A percentile compares a stretch with the other conserved stretches of the same genome.
phyloP scores from a whole-genome alignment of 1,284 basidiomycete genomes.

The Cutaneotrichosporon curvatum region DNA sequence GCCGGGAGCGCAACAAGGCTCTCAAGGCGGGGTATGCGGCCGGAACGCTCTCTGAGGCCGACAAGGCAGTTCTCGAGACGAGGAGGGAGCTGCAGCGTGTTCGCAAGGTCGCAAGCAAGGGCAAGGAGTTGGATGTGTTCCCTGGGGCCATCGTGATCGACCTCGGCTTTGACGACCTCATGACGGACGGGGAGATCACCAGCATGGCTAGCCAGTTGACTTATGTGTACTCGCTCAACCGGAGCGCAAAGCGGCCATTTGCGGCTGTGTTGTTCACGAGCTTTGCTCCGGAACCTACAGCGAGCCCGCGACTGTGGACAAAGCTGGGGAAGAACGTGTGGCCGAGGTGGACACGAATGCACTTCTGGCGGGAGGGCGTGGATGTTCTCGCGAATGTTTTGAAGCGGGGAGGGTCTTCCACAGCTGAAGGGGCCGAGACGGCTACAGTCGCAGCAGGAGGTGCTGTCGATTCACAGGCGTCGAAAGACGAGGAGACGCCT shows the following conservation, averaged over 20 bases:
- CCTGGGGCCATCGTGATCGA: constrained; percentile 76
- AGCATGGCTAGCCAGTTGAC: constrained; percentile 82
- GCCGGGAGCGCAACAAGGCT: constrained; percentile 17
- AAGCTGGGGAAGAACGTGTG: constrained; percentile 46
- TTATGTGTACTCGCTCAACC: constrained; percentile 81
- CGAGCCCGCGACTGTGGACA: constrained; percentile 37
- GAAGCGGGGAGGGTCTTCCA: neutral
- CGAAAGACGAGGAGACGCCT: neutral
- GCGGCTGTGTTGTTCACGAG: constrained; percentile 67
- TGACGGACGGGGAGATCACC: constrained; percentile 89
- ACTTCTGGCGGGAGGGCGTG: constrained; percentile 64
- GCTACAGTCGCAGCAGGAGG: neutral
- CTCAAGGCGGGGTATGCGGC: constrained; percentile 25
- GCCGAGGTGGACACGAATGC: constrained; percentile 64
- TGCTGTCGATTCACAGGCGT: no score
- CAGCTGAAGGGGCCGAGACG: no score
- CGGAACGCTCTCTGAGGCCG: constrained; percentile 29
- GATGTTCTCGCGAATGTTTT: constrained; percentile 20
- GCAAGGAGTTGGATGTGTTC: constrained; percentile 33
- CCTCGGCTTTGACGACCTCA: constrained; percentile 87
- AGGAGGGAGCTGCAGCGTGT: constrained; percentile 22
- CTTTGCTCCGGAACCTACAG: constrained; percentile 45
- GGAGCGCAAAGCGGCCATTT: constrained; percentile 64
- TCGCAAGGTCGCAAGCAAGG: constrained; percentile 13
- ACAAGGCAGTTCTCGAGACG: constrained; percentile 24